These are phyloP conservation scores for Trametes sanguinea DNA, from an alignment of 768 basidiomycete species.

Conservation along the genomic window DNA sequence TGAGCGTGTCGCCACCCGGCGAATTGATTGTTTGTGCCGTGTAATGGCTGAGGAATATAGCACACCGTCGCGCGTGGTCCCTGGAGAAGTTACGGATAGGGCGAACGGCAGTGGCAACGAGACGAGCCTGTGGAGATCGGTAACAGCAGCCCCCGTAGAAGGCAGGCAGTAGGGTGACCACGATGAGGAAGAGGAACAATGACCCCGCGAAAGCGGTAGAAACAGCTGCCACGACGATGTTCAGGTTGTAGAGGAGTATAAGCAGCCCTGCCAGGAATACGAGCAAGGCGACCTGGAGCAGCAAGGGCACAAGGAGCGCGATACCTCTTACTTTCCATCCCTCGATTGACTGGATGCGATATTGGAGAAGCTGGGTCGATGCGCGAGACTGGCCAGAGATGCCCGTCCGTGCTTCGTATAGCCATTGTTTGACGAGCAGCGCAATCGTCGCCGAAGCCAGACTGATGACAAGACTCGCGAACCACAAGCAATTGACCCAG, in stretches of 20 bases:
- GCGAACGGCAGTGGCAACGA: not conserved
- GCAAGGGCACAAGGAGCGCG: conserved; percentile 22
- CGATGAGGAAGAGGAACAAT: conserved; percentile 8
- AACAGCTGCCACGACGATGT: conserved; percentile 20
- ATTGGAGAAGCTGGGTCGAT: conserved; percentile 25
- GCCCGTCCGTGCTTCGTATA: conserved; percentile 24
- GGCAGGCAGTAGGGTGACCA: conserved; percentile 10
- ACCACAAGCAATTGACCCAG: conserved; percentile 29
- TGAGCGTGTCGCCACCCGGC: no score
- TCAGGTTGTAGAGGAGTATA: conserved; percentile 24
- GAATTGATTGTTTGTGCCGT: not conserved
- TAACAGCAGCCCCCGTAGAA: conserved; percentile 19
- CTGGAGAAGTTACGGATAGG: not conserved
- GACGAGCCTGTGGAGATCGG: conserved; percentile 19
- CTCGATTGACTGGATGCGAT: conserved; percentile 26
- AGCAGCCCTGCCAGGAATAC: conserved; percentile 29
- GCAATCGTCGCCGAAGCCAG: conserved; percentile 29
- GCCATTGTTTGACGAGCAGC: conserved; percentile 33
- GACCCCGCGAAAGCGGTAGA: not conserved
- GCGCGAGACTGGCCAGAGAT: conserved; percentile 26
- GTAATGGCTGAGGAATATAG: no score
- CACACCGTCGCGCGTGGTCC: not conserved
- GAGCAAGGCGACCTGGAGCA: conserved; percentile 25
- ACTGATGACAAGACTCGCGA: conserved; percentile 28
- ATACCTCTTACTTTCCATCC: conserved; percentile 25